Evolutionary conservation across 345 rosid genomes (phyloP), one percentile per base, ranked within the genome.

Genomic region (Populus nigra): DNA sequence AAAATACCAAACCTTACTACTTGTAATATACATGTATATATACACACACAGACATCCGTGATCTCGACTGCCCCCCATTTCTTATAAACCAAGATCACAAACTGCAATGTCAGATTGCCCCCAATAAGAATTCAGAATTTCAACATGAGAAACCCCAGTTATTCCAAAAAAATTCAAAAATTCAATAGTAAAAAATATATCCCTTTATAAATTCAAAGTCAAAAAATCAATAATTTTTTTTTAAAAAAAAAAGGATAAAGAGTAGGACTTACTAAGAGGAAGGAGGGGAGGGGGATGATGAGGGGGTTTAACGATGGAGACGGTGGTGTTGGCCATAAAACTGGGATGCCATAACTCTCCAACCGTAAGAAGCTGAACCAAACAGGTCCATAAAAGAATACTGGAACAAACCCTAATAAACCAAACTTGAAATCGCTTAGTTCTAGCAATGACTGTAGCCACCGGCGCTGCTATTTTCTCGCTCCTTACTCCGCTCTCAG

Each of bases 361-460:
- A 57, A 90, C 91, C 70, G 98, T 89, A 35, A 93, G 85, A 50
- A 93, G 88, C 88, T 96, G 99, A 76, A 96, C 97, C 90, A 93
- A 82, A 86, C 98, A 94, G 38, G 99, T 96, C 99, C 99, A 96
- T 33, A 96, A 77, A 90, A 96, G 85, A 87, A 96, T 93, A 86
- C 89, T 89, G 70, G 97, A 89, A 74, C 99, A 96, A 29, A 93
- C 91, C 78, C 97, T 88, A 2, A 92, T 86, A 77, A 96, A 93
- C 95, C 94, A 93, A 20, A 91, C 90, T 85, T 92, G 93, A 27
- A 90, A 80, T 36, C 99, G 83, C 35, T 90, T 89, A 84, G 91
- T 83, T 85, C 90, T 85, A 15, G 89, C 93, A 76, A 85, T 84
- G 84, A 76, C 85, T 71, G 86, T 89, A 81, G 84, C 80, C 75